Evolutionary conservation across 1,139 yeast genomes (phyloP).

Genomic region (Blastobotrys buckinghamii): DNA sequence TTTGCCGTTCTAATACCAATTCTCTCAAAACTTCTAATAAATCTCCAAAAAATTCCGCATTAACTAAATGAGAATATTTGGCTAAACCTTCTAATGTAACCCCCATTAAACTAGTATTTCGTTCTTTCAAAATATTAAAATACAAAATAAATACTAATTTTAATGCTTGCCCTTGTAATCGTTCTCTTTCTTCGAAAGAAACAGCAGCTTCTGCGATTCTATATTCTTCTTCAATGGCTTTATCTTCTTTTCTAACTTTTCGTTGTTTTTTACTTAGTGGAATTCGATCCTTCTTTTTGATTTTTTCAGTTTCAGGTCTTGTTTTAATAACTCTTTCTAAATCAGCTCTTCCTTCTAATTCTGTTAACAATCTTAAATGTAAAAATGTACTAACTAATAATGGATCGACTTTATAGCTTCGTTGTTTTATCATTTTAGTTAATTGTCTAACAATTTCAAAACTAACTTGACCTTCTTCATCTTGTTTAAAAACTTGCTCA

Average conservation of each 20-base stretch:
- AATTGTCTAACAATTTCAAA: constrained; percentile 64
- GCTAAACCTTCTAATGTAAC: constrained; percentile 89
- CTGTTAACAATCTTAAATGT: constrained; percentile 68
- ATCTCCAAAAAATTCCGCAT: constrained; percentile 87
- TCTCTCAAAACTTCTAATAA: constrained; percentile 84
- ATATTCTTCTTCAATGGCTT: constrained; percentile 84
- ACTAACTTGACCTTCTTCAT: constrained; percentile 75
- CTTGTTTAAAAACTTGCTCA: constrained; percentile 59
- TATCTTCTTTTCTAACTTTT: constrained; percentile 80
- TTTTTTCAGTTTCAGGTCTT: constrained; percentile 43
- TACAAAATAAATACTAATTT: constrained; percentile 67
- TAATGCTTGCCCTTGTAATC: constrained; percentile 76
- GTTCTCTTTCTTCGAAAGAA: constrained; percentile 80
- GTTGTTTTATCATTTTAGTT: constrained; percentile 63
- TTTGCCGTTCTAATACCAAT: constrained; percentile 46
- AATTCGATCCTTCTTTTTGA: constrained; percentile 80
- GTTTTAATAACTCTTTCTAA: constrained; percentile 50
- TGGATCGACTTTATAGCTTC: constrained; percentile 79
- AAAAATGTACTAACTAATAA: constrained; percentile 69
- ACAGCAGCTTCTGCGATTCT: constrained; percentile 81
- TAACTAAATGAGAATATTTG: constrained; percentile 85
- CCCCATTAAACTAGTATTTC: constrained; percentile 67
- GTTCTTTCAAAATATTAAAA: constrained; percentile 64
- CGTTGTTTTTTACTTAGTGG: constrained; percentile 84
- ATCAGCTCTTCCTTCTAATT: constrained; percentile 51